Percentiles rank a stretch among this genome's conserved stretches.
phyloP scores from a whole-genome alignment of 805 yeast genomes.

The Lipomyces sp. region DNA sequence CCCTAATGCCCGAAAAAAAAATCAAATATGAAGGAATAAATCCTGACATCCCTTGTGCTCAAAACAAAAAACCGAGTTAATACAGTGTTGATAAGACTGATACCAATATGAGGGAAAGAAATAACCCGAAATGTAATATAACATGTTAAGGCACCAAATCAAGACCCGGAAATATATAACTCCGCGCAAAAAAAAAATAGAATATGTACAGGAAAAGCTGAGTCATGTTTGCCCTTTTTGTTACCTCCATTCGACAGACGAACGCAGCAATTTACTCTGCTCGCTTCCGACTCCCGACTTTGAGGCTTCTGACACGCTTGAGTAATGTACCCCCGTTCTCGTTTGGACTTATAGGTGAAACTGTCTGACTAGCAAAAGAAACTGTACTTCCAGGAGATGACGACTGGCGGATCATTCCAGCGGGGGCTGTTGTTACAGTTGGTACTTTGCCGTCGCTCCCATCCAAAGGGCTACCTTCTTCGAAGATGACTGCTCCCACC shows the following conservation, averaged over 20 bases:
- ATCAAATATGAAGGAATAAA: not conserved
- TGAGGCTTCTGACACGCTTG: constrained; percentile 86
- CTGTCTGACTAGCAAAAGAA: constrained; percentile 4
- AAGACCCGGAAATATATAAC: not conserved
- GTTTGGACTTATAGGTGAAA: constrained; percentile 31
- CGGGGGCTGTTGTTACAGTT: not conserved
- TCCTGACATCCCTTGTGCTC: too few species aligned
- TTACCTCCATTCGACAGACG: not conserved
- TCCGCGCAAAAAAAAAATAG: not conserved
- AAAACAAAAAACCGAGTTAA: not conserved
- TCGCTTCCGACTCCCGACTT: constrained; percentile 56
- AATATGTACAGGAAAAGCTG: not conserved
- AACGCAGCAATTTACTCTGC: not conserved
- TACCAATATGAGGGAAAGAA: not conserved
- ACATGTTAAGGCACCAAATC: too few species aligned
- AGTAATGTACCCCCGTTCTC: constrained; percentile 61
- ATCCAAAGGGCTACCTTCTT: not conserved
- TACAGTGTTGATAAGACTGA: not conserved
- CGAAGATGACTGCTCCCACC: not conserved
- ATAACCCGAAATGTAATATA: too few species aligned
- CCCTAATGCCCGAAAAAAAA: not conserved
- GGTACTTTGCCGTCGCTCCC: not conserved
- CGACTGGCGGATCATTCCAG: constrained; percentile 28
- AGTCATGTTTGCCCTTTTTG: not conserved
- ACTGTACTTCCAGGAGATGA: constrained; percentile 32